phyloP scores from a whole-genome alignment of 108 stramenopile species.

The Stephanodiscus triporus region DNA sequence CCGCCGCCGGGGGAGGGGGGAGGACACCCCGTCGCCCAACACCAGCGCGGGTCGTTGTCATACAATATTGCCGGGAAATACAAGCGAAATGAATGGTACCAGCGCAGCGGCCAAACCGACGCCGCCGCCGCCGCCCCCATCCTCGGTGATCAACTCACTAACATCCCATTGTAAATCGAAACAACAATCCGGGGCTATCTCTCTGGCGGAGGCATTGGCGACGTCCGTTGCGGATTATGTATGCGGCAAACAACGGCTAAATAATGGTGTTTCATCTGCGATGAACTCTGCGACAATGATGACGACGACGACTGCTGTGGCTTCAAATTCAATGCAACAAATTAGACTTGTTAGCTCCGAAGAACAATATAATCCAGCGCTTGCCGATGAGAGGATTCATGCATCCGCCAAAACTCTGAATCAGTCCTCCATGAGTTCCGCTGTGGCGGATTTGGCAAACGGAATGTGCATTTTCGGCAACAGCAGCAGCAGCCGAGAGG shows the following conservation, averaged over 20 bases:
- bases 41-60: neutral
- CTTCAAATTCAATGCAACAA: too few relatives aligned
- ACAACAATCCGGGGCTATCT: neutral
- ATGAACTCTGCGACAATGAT: neutral
- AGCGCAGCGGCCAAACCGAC: neutral
- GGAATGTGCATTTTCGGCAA: conserved; percentile 6
- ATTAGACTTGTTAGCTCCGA: too few relatives aligned
- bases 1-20: too few relatives aligned
- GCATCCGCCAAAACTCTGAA: neutral
- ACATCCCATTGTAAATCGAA: conserved; percentile 1
- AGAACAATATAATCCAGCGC: too few relatives aligned
- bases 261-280: neutral
- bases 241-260: conserved; percentile 8
- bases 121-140: conserved; percentile 3
- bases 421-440: conserved; percentile 22
- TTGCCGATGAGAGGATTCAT: neutral
- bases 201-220: conserved; percentile 34
- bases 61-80: neutral
- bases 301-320: neutral
- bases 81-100: neutral
- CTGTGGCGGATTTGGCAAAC: conserved; percentile 26
- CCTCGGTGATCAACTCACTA: conserved; percentile 25
- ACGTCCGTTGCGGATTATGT: conserved; percentile 32
- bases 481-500: neutral
- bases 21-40: too few relatives aligned